Conservation (phyloP, 148 eudicot species). For the Rhododendron simsii region DNA sequence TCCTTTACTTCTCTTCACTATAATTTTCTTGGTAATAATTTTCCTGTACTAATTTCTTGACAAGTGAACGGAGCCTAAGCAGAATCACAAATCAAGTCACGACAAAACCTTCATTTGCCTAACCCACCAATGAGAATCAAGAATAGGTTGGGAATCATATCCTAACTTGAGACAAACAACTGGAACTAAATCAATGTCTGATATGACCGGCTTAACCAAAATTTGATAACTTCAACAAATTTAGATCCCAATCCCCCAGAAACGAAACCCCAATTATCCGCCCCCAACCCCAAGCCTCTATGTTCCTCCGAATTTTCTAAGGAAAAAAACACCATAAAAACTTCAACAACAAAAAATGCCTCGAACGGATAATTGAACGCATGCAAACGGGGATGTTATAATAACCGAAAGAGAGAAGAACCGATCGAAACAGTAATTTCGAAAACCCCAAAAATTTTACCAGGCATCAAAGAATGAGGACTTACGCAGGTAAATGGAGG, state of each 20-base stretch:
- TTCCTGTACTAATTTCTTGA: background rate
- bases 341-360: background rate
- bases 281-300: background rate
- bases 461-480: background rate
- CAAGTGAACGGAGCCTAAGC: background rate
- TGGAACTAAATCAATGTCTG: background rate
- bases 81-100: background rate
- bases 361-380: background rate
- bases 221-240: background rate
- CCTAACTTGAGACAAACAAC: background rate
- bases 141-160: background rate
- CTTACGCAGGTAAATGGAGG: background rate
- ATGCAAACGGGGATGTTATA: background rate
- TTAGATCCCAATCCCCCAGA: background rate
- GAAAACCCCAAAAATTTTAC: background rate
- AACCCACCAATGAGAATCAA: background rate
- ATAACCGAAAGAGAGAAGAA: background rate
- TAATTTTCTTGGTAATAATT: too few species aligned
- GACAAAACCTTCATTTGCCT: background rate
- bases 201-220: too few species aligned
- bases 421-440: background rate
- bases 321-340: background rate
- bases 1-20: background rate
- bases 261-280: background rate
- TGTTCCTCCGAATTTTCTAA: background rate